Evolutionary conservation across 768 basidiomycete species (phyloP), one percentile per base, ranked within the genome.

Genomic region (Suillus weaverae): DNA sequence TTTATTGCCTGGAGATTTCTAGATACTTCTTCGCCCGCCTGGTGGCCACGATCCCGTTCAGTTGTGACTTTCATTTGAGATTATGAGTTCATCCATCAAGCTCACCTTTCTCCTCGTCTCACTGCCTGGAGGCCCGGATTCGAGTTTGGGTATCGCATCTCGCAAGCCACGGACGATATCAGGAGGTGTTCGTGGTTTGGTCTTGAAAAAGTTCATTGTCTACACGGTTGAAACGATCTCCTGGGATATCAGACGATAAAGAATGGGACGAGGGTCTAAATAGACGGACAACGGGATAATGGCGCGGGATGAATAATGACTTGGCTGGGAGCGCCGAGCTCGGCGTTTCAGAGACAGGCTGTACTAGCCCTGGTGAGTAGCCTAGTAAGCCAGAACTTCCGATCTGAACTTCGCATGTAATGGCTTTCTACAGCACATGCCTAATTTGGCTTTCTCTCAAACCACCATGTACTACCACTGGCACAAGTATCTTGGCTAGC

Each of bases 201-300:
- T 88, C 81, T 94, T 95, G 88, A 97, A 97, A 82, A 97, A 96
- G 79, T 96, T 96, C 95, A 97, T 96, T 39, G 53, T 46, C 41
- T 22, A 30, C 11, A 4, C 26, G 20, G 20, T 44, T 50, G 20
- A 36, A 36, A 61, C 57, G 36, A 66, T 46, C 39, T 55, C 26
- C 55, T 63, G 59, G 6, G 62, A 60, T 36, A 32, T 26, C 18
- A 30, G 51, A 60, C 6, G 50, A 59, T 38, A n/a, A 20, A 36
- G 56, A 36, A 63, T 14, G 54, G 36, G 32, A 30, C 13, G 62
- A n/a, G 4, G 43, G 26, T 56, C 10, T 38, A 38, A 10, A 39
- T 30, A 32, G 56, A 32, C 8, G 53, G 62, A 35, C 16, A n/a
- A 36, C 26, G 60, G 71, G 46, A 56, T 39, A 46, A 61, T 56